Base-by-base conservation (phyloP, 2,329 filamentous ascomycete species). In the Drechslerella stenobrocha region DNA sequence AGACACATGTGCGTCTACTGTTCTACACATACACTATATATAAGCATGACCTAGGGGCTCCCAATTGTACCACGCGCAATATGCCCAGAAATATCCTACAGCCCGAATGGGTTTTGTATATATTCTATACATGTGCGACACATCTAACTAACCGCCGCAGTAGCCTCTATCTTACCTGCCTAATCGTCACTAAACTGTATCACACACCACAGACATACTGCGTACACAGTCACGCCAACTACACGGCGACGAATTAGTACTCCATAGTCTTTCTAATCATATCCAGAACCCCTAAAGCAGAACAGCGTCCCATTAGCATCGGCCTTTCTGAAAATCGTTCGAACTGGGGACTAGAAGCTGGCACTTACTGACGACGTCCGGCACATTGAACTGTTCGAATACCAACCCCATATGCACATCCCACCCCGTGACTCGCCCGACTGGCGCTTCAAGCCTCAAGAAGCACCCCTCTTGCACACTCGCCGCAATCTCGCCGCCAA, bases 401-500 rank as follows among this genome's bases (percentile, higher is more conserved):
- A 87, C 76, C 74, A 96, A 76, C 0, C 89, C 87, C 28, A 85
- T 86, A 75, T 92, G 91, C 52, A 88, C 90, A 74, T 87, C 89
- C 88, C 89, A 95, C n/a, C 91, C 90, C 2, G 89, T 88, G 3
- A 96, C 86, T 50, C 91, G 83, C 71, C 86, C 83, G 5, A 96
- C 88, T 0, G 91, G 91, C 3, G 91, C 90, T 74, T 96, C 90
- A 24, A 96, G 78, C 2, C 86, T 81, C 70, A 93, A 75, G 75
- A 96, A 96, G 0, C 90, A 92, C 58, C 87, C 85, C 72, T 93
- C 89, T 75, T 96, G 90, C 52, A 96, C 88, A 1, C 88, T 88
- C 0, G 90, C 89, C 0, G 91, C 89, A 0, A 96, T 86, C 75
- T 96, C 90, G 3, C 91, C 90, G 1, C 91, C 91, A 13, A 96